Conservation (phyloP, 768 basidiomycete species). For the Leccinum sublutescens region DNA sequence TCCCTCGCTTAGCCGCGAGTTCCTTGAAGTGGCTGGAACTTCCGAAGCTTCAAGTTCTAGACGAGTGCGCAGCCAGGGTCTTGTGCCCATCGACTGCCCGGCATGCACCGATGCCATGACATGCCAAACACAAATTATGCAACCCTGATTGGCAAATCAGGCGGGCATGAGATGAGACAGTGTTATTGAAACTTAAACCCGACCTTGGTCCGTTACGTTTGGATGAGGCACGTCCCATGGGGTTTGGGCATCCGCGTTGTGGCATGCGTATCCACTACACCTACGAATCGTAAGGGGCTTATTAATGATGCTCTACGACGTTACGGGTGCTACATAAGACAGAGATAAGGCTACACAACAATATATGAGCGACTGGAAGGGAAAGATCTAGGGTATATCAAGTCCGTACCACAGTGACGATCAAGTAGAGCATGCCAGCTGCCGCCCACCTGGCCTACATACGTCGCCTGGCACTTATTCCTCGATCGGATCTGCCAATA, state of each 20-base stretch:
- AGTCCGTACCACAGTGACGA: background rate
- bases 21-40: too few relatives aligned
- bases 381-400: background rate
- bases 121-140: background rate
- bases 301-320: background rate
- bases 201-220: background rate
- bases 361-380: background rate
- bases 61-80: background rate
- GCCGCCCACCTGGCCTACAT: background rate
- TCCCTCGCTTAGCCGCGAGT: background rate
- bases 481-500: background rate
- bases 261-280: background rate
- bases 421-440: background rate
- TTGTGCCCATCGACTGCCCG: background rate
- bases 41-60: background rate
- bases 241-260: background rate
- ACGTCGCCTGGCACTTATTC: background rate
- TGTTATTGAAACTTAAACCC: background rate
- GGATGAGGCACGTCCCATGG: background rate
- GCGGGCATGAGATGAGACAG: background rate
- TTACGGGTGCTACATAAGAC: background rate
- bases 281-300: background rate
- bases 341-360: background rate
- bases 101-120: background rate
- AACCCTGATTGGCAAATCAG: background rate